A percentile compares a stretch with the other conserved stretches of the same genome.
phyloP scores from a whole-genome alignment of 2,329 filamentous ascomycete species.

The Pezicula carpinea region DNA sequence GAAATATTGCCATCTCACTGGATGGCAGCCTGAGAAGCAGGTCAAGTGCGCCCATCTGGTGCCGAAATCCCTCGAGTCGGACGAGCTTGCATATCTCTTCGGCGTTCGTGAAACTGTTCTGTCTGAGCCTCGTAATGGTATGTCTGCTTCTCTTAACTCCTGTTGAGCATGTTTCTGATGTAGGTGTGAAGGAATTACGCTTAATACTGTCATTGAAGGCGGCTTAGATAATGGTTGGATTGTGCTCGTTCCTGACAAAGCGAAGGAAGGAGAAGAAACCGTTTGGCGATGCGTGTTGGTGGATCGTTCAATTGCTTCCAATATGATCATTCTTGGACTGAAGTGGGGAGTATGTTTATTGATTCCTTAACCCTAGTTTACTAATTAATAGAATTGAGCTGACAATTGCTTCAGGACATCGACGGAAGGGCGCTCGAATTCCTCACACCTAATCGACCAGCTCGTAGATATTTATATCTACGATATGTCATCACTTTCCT shows the following conservation, averaged over 20 bases:
- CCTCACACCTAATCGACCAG: slow-evolving; percentile 7
- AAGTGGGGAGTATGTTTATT: too few relatives aligned
- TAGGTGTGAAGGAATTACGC: too few relatives aligned
- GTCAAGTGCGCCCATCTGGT: slow-evolving; percentile 8
- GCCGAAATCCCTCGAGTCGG: slow-evolving; percentile 8
- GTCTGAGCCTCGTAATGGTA: too few relatives aligned
- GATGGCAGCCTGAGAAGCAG: background rate
- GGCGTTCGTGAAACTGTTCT: slow-evolving; percentile 10
- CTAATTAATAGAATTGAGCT: slow-evolving; percentile 1
- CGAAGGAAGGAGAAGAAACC: background rate
- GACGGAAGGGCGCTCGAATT: slow-evolving; percentile 7
- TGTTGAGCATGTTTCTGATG: too few relatives aligned
- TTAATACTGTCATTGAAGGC: too few relatives aligned
- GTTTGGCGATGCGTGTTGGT: slow-evolving; percentile 9
- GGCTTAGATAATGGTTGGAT: too few relatives aligned
- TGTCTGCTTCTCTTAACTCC: too few relatives aligned
- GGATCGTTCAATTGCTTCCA: slow-evolving; percentile 1
- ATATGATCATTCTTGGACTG: too few relatives aligned
- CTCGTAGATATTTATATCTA: slow-evolving; percentile 8
- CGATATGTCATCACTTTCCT: slow-evolving; percentile 7
- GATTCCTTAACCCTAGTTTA: too few relatives aligned
- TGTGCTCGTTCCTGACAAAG: slow-evolving; percentile 6
- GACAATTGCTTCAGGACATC: slow-evolving; percentile 7
- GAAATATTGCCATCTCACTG: slow-evolving; percentile 8
- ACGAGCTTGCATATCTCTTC: slow-evolving; percentile 10